These are phyloP conservation scores for Kwoniella dendrophila DNA, from an alignment of 768 basidiomycete species.

Conservation along the genomic window DNA sequence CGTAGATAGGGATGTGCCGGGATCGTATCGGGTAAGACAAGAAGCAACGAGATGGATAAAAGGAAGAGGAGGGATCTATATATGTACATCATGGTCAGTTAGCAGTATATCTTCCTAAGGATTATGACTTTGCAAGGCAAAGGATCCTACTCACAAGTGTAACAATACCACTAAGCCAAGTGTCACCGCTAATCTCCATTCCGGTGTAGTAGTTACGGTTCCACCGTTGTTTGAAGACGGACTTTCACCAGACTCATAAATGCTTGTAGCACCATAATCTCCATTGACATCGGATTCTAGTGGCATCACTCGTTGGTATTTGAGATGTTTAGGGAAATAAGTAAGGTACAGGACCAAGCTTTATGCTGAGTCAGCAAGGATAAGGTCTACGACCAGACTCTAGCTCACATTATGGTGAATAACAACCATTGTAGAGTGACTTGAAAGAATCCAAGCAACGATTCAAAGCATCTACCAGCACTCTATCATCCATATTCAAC, in stretches of 20 bases:
- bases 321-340: slow-evolving; percentile 85
- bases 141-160: slow-evolving; percentile 65
- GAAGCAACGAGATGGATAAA: slow-evolving; percentile 66
- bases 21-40: slow-evolving; percentile 56
- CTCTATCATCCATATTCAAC: slow-evolving; percentile 59
- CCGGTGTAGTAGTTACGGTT: slow-evolving; percentile 61
- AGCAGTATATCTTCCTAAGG: neutral
- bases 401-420: slow-evolving; percentile 79
- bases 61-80: slow-evolving; percentile 53
- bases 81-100: no score
- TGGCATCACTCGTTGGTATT: slow-evolving; percentile 60
- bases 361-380: neutral
- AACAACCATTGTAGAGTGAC: slow-evolving; percentile 79
- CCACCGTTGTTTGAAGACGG: slow-evolving; percentile 9
- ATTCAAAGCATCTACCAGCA: slow-evolving; percentile 72
- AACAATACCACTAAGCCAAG: slow-evolving; percentile 70
- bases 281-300: slow-evolving; percentile 13
- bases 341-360: slow-evolving; percentile 79
- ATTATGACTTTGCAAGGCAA: neutral
- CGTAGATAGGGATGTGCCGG: slow-evolving; percentile 56
- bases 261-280: slow-evolving; percentile 25
- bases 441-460: slow-evolving; percentile 79
- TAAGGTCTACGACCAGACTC: neutral
- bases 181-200: slow-evolving; percentile 77
- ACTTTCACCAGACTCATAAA: no score